Base-by-base conservation (phyloP, 73 alveolate species). In the Durusdinium trenchii region DNA sequence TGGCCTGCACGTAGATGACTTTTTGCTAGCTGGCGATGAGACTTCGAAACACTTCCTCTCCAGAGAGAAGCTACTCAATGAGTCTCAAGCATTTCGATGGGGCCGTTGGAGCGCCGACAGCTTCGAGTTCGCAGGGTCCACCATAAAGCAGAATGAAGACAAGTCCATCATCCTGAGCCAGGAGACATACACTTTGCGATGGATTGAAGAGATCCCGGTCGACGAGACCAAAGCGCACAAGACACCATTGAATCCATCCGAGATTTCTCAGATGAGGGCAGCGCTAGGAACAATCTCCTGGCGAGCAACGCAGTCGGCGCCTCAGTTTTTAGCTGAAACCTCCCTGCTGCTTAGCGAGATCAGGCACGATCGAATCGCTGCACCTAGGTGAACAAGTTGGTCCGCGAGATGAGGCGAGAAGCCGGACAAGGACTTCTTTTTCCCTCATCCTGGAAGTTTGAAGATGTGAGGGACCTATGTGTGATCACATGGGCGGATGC, bases 1-100 rank as follows among this genome's bases (percentile, higher is more conserved):
- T 32, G 83, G 83, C 14, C 3, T 71, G 28, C 83, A 71, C 48
- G 83, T 71, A 30, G 83, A 71, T 48, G 83, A 71, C 83, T 71
- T 32, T 48, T 38, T 71, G 50, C 14, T 71, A 6, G 83, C 50
- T 35, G 83, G 83, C 46, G 38, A 38, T 23, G 50, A 16, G 46
- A 35, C 46, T 6, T 5, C 45, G 12, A 36, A 71, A 48, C 3
- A 5, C 35, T 71, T 5, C 83, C 3, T 23, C 50, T 45, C 32
- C 46, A 4, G 26, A 10, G 83, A 71, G 23, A 35, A 71, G 50
- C 50, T 6, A 3, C 23, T 71, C 35, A 6, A 32, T 14, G 38
- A 71, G 50, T n/a, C n/a, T n/a, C n/a, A n/a, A n/a, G 38, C 46
- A 14, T 71, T 35, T 48, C 3, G 48, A 23, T 71, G 83, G 83